Conservation (phyloP, 2,329 filamentous ascomycete genomes). For the Hypoxylon sp. region DNA sequence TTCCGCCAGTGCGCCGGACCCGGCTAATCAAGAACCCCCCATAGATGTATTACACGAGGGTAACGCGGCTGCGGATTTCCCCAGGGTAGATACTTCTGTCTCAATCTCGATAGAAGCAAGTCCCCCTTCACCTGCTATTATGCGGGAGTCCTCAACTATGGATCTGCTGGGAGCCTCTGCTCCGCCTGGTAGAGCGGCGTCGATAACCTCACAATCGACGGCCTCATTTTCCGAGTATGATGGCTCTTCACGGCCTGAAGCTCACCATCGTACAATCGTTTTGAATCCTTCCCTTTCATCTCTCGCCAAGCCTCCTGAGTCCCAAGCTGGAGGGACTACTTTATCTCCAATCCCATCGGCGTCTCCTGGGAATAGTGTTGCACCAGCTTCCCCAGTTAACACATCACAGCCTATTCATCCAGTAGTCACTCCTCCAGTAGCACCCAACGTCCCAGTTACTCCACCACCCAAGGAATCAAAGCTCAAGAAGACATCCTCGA, state of each 20-base stretch:
- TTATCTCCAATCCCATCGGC: slow-evolving; percentile 47
- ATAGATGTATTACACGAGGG: slow-evolving; percentile 32
- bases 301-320: slow-evolving; percentile 42
- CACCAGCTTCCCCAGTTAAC: slow-evolving; percentile 35
- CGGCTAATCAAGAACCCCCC: slow-evolving; percentile 36
- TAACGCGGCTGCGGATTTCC: slow-evolving; percentile 32
- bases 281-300: slow-evolving; percentile 47
- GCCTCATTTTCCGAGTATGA: slow-evolving; percentile 40
- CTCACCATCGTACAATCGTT: slow-evolving; percentile 41
- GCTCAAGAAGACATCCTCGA: slow-evolving; percentile 44
- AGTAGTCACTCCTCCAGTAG: slow-evolving; percentile 6
- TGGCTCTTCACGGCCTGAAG: slow-evolving; percentile 3
- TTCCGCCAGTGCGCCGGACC: slow-evolving; percentile 23
- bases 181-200: slow-evolving; percentile 43
- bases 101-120: slow-evolving; percentile 42
- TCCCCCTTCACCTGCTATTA: slow-evolving; percentile 32
- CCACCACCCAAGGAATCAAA: slow-evolving; percentile 36
- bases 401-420: slow-evolving; percentile 21
- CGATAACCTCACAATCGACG: slow-evolving; percentile 44
- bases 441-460: slow-evolving; percentile 20
- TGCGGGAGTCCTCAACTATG: slow-evolving; percentile 42
- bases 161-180: slow-evolving; percentile 44
- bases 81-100: slow-evolving; percentile 34
- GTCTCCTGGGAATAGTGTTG: slow-evolving; percentile 35
- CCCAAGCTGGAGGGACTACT: slow-evolving; percentile 28